Evolutionary conservation across 2,329 filamentous ascomycete species (phyloP).

Genomic region (Colletotrichum lupini): DNA sequence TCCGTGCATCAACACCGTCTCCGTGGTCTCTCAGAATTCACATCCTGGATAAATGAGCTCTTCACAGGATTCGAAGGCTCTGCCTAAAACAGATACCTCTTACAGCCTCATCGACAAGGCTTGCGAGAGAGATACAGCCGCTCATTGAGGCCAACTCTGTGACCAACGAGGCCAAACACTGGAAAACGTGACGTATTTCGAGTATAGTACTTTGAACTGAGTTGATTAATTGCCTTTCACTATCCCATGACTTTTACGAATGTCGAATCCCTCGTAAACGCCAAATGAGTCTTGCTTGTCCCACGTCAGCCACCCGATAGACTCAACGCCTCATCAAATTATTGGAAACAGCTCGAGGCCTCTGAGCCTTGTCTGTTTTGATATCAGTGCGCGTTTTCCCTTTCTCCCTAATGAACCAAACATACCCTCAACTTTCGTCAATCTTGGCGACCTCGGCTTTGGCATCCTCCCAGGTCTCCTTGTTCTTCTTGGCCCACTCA

Average conservation of each 20-base stretch:
- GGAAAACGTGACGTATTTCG: not conserved
- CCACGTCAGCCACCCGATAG: conserved; percentile 22
- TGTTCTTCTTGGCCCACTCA: conserved; percentile 92
- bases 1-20: not conserved
- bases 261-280: conserved; percentile 31
- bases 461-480: conserved; percentile 93
- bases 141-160: not conserved
- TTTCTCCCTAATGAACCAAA: not conserved
- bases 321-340: conserved; percentile 32
- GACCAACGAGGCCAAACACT: not conserved
- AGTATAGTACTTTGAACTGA: not conserved
- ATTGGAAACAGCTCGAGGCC: conserved; percentile 13
- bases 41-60: not conserved
- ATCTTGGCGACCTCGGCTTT: conserved; percentile 90
- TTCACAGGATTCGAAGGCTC: not conserved
- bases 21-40: not conserved
- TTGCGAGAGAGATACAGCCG: not conserved
- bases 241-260: conserved; percentile 30
- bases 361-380: conserved; percentile 7
- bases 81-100: no score
- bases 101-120: not conserved
- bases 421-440: conserved; percentile 62
- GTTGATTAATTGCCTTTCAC: conserved; percentile 16
- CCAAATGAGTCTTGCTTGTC: conserved; percentile 18
- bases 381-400: conserved; percentile 18